These are phyloP conservation scores for Closterium sp. DNA, from an alignment of 139 green algal genomes.

Conservation along the genomic window DNA sequence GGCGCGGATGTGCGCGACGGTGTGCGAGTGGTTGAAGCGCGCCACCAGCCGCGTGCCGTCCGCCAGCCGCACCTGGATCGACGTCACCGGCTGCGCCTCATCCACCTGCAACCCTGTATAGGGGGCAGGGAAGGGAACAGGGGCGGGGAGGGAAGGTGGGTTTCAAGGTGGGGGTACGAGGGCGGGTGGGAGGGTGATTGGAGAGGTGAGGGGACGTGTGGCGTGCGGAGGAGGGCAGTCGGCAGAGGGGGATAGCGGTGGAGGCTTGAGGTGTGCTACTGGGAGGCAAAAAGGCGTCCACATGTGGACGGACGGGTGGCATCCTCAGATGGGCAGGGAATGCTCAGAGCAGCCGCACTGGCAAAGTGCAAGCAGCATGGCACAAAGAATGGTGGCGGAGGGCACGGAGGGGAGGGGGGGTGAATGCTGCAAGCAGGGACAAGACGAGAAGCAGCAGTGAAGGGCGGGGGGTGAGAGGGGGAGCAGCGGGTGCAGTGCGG, in stretches of 20 bases:
- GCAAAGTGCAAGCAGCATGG: neutral
- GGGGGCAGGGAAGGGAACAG: neutral
- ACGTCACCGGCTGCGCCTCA: constrained; percentile 56
- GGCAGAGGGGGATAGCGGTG: neutral
- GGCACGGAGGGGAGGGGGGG: no score
- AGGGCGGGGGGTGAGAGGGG: no score
- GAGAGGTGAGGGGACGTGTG: neutral
- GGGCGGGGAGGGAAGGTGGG: no score
- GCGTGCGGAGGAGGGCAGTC: neutral
- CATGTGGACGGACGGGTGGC: no score
- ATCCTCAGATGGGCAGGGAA: no score
- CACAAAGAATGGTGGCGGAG: no score
- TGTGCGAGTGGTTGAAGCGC: constrained; percentile 63
- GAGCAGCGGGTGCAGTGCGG: no score
- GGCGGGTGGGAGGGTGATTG: neutral
- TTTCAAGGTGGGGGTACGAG: no score
- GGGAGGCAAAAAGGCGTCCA: no score
- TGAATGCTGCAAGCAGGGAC: no score
- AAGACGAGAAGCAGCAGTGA: no score
- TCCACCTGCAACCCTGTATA: constrained; percentile 48
- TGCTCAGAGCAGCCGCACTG: neutral
- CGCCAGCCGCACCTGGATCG: constrained; percentile 56
- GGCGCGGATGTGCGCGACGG: constrained; percentile 57
- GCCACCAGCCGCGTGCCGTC: constrained; percentile 62
- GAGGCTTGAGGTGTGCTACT: no score